These are phyloP conservation scores for Colletotrichum orbiculare DNA, from an alignment of 2,329 filamentous ascomycete genomes.

Conservation along the genomic window DNA sequence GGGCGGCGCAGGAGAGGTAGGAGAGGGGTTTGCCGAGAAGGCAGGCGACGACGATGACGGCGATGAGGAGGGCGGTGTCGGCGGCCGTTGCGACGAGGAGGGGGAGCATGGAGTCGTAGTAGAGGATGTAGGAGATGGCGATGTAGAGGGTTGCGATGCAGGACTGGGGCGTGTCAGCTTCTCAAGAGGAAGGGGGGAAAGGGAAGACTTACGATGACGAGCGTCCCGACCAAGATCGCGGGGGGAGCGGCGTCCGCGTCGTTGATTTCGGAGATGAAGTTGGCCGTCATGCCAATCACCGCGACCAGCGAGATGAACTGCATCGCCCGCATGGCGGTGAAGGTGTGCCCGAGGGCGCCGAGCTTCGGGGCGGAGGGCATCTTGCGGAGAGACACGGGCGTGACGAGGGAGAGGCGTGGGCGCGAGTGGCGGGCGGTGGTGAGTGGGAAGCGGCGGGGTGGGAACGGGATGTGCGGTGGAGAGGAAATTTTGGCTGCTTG, in stretches of 20 bases:
- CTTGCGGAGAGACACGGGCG: conserved; percentile 44
- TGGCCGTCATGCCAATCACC: conserved; percentile 82
- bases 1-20: conserved; percentile 75
- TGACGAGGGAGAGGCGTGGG: conserved; percentile 57
- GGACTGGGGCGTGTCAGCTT: conserved; percentile 62
- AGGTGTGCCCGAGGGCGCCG: conserved; percentile 82
- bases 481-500: conserved; percentile 38
- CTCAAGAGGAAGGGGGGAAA: background rate
- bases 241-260: conserved; percentile 73
- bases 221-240: conserved; percentile 78
- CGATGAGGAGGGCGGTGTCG: conserved; percentile 78
- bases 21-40: conserved; percentile 84
- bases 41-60: conserved; percentile 80
- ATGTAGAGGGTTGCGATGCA: conserved; percentile 84
- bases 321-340: conserved; percentile 77
- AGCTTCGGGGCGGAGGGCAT: conserved; percentile 64
- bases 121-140: conserved; percentile 83
- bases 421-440: conserved; percentile 51
- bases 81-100: conserved; percentile 74
- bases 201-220: conserved; percentile 79
- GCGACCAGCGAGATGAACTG: conserved; percentile 78
- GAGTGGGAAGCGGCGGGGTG: conserved; percentile 53
- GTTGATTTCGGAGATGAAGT: conserved; percentile 84
- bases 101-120: conserved; percentile 79
- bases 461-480: conserved; percentile 49